Evolutionary conservation across 2,329 filamentous ascomycete genomes (phyloP).

Genomic region (Aspergillus aculeatinus): DNA sequence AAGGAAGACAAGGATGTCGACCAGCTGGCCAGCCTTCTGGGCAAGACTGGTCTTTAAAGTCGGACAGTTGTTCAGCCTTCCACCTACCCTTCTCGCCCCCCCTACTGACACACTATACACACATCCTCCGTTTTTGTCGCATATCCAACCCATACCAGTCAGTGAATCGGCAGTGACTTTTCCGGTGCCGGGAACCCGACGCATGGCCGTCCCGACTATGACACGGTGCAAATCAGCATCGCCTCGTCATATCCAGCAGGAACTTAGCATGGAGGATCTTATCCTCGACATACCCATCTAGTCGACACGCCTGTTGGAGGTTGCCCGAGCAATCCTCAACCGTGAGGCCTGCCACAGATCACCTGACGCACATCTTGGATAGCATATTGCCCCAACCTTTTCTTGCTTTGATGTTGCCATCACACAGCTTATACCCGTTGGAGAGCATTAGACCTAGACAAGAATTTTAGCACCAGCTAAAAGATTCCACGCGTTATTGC

Average conservation of each 20-base stretch:
- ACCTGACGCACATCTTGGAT: neutral
- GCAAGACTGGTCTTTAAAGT: slow-evolving; percentile 58
- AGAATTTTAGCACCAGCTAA: neutral
- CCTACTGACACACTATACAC: neutral
- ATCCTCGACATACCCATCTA: neutral
- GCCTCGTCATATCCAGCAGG: neutral
- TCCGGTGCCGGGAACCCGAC: slow-evolving; percentile 1
- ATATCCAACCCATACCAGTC: neutral
- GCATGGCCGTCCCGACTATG: slow-evolving; percentile 2
- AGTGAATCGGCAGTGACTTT: slow-evolving; percentile 4
- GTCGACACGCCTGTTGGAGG: neutral
- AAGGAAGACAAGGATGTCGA: slow-evolving; percentile 80
- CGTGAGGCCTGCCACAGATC: neutral
- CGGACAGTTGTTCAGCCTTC: neutral
- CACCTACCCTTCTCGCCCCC: neutral
- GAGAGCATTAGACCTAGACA: neutral
- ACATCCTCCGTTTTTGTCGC: slow-evolving; percentile 1
- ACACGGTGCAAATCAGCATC: neutral
- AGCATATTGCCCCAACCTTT: neutral
- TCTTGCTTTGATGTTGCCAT: neutral
- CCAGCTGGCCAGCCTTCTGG: slow-evolving; percentile 70
- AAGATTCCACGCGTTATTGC: neutral
- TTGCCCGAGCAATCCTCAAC: neutral
- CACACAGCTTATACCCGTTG: neutral
- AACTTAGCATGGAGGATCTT: neutral